Evolutionary conservation across 83 land plant species (phyloP), one percentile per base, ranked within the genome.

Genomic region (Picea mariana): DNA sequence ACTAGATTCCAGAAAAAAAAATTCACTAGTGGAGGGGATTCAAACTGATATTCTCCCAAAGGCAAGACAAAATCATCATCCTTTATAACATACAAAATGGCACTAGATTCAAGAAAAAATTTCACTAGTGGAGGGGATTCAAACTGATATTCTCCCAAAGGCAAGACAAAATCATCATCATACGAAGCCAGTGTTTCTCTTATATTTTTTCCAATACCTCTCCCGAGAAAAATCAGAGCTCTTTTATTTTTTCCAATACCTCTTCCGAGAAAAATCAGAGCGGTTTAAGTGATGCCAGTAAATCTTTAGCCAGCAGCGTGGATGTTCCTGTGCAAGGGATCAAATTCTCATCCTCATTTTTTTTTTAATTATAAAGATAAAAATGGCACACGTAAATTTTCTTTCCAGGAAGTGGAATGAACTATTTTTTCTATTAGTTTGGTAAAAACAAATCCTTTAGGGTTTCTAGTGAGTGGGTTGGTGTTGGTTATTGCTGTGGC

Each of bases 231-330:
- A n/a, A n/a, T n/a, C n/a, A n/a, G n/a, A n/a, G n/a, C n/a, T n/a
- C 77, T 47, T 73, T 59, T 13, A 23, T 73, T 20, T 73, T 73
- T 73, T 73, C 77, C 15, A 71, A 11, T 15, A 55, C 15, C 58
- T 55, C 58, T 55, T 15, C 58, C 3, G 77, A 73, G 47, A 73
- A 73, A 24, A 73, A 73, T 12, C 58, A 73, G 9, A 73, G 77
- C 77, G n/a, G 58, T 44, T 42, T 73, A 13, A 73, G 77, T 21
- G 77, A 73, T 21, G 77, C 21, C 26, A 73, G 77, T 52, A 73
- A 73, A 73, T 73, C 77, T 20, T 73, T 59, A 13, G 23, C 58
- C 12, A 73, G 77, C 58, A 73, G 77, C 23, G 23, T n/a, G 24
- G 77, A 73, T 73, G 77, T 23, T 8, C 49, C 18, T 9, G 23